Conservation (phyloP, 768 basidiomycete species). For the Naganishia friedmannii region DNA sequence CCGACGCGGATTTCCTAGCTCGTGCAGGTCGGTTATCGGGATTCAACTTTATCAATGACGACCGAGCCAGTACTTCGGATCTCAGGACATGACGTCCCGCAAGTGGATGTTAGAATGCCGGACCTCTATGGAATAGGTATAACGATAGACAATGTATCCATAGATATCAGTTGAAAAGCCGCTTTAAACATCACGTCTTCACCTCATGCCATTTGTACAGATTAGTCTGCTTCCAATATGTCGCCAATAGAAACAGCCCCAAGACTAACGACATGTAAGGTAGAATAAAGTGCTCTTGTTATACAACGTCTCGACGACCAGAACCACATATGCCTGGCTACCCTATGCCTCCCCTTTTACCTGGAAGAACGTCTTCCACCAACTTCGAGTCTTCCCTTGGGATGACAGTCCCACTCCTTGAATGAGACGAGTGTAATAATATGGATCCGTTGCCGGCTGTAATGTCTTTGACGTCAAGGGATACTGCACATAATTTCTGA, state of each 20-base stretch:
- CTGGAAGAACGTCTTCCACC: conserved; percentile 50
- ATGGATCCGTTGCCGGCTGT: conserved; percentile 45
- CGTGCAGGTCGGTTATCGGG: background rate
- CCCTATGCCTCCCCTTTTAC: conserved; percentile 42
- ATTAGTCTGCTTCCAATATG: too few species aligned
- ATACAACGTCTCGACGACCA: background rate
- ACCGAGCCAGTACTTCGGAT: background rate
- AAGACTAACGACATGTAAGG: background rate
- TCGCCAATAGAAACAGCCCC: background rate
- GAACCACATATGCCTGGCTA: background rate
- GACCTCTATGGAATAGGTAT: background rate
- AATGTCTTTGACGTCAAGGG: conserved; percentile 38
- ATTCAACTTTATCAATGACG: conserved; percentile 4
- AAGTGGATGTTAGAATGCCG: background rate
- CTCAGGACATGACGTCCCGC: background rate
- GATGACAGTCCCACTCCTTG: conserved; percentile 44
- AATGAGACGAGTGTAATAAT: conserved; percentile 44
- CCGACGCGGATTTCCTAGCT: background rate
- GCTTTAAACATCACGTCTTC: too few species aligned
- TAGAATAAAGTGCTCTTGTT: background rate
- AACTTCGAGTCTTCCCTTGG: conserved; percentile 44
- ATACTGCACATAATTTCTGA: conserved; percentile 35
- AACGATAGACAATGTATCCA: background rate
- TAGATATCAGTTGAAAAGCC: background rate
- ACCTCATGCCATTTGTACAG: background rate